Evolutionary conservation across 257 asterid genomes (phyloP), one percentile per base, ranked within the genome.

Genomic region (Solanum pennellii): DNA sequence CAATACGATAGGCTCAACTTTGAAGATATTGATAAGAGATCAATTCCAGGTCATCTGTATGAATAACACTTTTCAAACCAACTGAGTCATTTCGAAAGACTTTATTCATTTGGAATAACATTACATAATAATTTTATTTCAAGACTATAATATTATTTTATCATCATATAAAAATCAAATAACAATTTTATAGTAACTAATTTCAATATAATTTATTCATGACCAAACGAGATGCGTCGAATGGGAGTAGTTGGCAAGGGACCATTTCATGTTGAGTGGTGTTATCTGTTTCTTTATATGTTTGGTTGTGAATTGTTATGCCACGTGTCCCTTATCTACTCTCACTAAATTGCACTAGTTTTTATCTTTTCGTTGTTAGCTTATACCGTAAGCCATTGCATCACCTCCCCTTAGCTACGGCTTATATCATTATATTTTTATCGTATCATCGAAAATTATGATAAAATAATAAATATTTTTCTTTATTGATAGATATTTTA

Each of bases 11-110:
- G 7, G 7, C 1, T 37, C 7, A 0, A 6, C 1, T 37, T 37
- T 6, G 0, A 37, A 37, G 2, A 37, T 0, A 37, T 37, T 6
- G 1, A 37, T 37, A 1, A 1, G 1, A 37, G 39, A 37, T 37
- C 39, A 37, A 37, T 35, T 35, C 0, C 7, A 0, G 0, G 0
- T 35, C 39, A 37, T 37, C 7, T 5, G 0, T 37, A 6, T 37
- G 0, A 7, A 5, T 37, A 37, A 37, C 6, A 37, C 39, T 7
- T 1, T 37, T 0, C 0, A 37, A 37, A 37, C 6, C 7, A 37
- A 37, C 2, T 37, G 7, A 5, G 1, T 35, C 1, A 35, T 35
- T 35, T 35, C 7, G 0, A 5, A 35, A 5, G 1, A 0, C 7
- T 5, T 35, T 35, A 35, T 35, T 35, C 1, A 35, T 35, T 33